phyloP scores from a whole-genome alignment of 257 asterid species.

The Solanum neorickii region DNA sequence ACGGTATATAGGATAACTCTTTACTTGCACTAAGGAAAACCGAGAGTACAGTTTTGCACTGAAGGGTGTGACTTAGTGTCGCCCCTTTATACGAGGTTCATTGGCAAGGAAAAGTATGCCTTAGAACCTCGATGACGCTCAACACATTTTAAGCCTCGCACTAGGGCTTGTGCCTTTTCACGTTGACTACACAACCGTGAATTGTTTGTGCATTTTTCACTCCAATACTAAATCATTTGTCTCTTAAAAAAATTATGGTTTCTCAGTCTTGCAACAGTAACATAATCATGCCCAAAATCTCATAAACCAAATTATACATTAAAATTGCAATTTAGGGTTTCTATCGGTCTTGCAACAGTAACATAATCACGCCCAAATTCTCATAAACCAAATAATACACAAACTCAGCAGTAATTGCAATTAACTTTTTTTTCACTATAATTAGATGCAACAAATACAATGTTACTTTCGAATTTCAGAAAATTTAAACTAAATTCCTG shows the following conservation, averaged over 20 bases:
- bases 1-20: not conserved
- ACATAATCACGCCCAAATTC: not conserved
- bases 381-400: not conserved
- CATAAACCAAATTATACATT: not conserved
- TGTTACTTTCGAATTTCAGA: not conserved
- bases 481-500: not conserved
- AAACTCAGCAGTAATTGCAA: not conserved
- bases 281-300: not conserved
- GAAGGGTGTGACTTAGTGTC: not conserved
- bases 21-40: not conserved
- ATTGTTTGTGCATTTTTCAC: not conserved
- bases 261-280: not conserved
- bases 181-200: not conserved
- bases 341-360: not conserved
- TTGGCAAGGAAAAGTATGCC: not conserved
- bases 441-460: not conserved
- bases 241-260: not conserved
- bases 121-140: not conserved
- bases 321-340: not conserved
- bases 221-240: not conserved
- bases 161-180: not conserved
- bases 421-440: not conserved
- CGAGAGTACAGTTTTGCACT: not conserved
- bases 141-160: not conserved
- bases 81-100: not conserved